A percentile compares a stretch with the other conserved stretches of the same genome.
phyloP scores from a whole-genome alignment of 257 asterid species.

The Petunia axillaris region DNA sequence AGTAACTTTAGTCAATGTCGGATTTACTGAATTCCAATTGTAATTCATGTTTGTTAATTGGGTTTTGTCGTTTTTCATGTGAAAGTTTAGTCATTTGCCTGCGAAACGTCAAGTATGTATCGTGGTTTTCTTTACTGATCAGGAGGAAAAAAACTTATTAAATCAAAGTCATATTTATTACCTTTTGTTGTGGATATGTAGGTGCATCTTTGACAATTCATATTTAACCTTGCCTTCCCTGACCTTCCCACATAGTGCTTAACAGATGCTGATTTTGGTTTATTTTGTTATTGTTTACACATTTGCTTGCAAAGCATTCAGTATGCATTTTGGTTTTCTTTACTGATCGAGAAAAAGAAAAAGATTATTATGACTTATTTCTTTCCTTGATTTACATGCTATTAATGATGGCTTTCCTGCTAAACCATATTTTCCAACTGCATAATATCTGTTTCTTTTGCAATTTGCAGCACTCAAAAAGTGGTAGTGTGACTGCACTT shows the following conservation, averaged over 20 bases:
- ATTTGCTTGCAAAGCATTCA: not conserved
- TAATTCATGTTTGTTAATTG: too few species aligned
- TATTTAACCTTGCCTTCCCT: not conserved
- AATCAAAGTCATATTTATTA: not conserved
- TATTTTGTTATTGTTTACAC: conserved; percentile 6
- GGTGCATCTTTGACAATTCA: not conserved
- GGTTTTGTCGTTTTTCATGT: not conserved
- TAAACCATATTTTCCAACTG: not conserved
- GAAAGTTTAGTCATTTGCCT: not conserved
- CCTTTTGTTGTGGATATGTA: not conserved
- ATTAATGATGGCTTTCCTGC: conserved; percentile 14
- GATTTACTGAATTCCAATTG: too few species aligned
- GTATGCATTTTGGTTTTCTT: not conserved
- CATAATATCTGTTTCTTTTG: conserved; percentile 27
- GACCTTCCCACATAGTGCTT: not conserved
- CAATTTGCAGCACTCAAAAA: conserved; percentile 63
- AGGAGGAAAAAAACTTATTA: not conserved
- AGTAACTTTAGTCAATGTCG: not conserved
- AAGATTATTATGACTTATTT: not conserved
- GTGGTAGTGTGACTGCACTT: conserved; percentile 74
- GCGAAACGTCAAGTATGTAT: not conserved
- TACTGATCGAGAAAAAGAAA: not conserved
- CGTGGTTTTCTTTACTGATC: not conserved
- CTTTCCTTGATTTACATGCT: conserved; percentile 16
- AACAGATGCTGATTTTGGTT: not conserved